phyloP scores from a whole-genome alignment of 1,139 yeast genomes.

The Saccharomyces hybrid region DNA sequence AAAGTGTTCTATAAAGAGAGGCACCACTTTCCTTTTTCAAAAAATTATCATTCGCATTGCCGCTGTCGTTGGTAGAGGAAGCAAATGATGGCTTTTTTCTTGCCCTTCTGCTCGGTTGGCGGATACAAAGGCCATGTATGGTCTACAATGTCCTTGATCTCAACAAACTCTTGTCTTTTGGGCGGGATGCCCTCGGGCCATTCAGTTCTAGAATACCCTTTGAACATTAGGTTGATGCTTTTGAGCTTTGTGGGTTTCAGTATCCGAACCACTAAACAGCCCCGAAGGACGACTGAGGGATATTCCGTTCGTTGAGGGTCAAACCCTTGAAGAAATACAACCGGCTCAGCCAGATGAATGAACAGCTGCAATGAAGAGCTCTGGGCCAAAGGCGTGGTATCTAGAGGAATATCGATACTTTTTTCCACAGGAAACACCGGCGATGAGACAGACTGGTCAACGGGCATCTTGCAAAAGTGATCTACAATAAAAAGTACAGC shows the following conservation, averaged over 20 bases:
- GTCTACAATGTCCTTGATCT: conserved; percentile 55
- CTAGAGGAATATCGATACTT: conserved; percentile 29
- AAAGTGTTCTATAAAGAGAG: conserved; percentile 22
- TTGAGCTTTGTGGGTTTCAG: conserved; percentile 71
- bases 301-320: conserved; percentile 56
- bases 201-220: conserved; percentile 75
- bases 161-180: conserved; percentile 57
- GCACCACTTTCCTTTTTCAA: conserved; percentile 26
- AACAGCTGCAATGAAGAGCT: conserved; percentile 32
- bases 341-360: conserved; percentile 61
- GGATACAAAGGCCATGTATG: conserved; percentile 93
- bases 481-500: background rate
- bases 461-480: conserved; percentile 11
- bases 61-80: background rate
- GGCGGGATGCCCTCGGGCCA: conserved; percentile 99
- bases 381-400: conserved; percentile 32
- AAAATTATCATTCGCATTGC: conserved; percentile 13
- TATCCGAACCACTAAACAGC: conserved; percentile 65
- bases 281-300: conserved; percentile 80
- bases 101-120: conserved; percentile 5
- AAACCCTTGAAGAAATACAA: conserved; percentile 75
- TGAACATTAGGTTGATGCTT: conserved; percentile 55
- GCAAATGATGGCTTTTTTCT: background rate
- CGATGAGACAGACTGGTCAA: conserved; percentile 17
- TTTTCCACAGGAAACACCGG: conserved; percentile 35